These are phyloP conservation scores for Talaromyces rugulosus DNA, from an alignment of 2,329 filamentous ascomycete genomes.

Conservation along the genomic window DNA sequence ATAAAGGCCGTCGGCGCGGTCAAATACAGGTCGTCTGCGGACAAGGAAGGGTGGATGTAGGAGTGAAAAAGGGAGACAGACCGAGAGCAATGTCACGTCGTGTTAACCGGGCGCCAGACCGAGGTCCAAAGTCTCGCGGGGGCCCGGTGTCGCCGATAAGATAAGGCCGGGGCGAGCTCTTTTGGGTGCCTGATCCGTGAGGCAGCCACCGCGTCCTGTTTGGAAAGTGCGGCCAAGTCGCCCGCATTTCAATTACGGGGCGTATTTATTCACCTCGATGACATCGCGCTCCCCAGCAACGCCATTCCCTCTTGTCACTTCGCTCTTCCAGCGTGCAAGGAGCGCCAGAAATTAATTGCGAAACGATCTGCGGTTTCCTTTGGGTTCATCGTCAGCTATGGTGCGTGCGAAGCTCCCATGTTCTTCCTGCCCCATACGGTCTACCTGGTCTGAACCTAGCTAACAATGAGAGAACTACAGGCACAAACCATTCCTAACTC, in stretches of 20 bases:
- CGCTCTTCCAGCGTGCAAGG: slow-evolving; percentile 6
- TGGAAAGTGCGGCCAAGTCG: slow-evolving; percentile 13
- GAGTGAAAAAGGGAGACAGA: neutral
- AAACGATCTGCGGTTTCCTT: slow-evolving; percentile 1
- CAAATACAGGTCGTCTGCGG: neutral
- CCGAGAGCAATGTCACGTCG: neutral
- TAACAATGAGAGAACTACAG: slow-evolving; percentile 33
- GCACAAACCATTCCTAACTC: slow-evolving; percentile 79
- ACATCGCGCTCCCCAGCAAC: neutral
- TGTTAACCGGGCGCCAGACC: neutral
- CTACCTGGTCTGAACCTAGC: slow-evolving; percentile 9
- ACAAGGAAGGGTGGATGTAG: neutral
- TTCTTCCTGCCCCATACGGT: neutral
- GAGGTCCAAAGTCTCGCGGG: neutral
- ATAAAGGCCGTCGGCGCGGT: neutral
- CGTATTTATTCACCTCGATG: neutral
- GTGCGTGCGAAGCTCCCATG: slow-evolving; percentile 12
- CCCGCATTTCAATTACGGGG: slow-evolving; percentile 6
- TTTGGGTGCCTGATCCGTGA: slow-evolving; percentile 1
- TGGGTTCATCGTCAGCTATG: slow-evolving; percentile 6
- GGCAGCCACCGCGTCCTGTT: neutral
- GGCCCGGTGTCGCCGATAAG: slow-evolving; percentile 7
- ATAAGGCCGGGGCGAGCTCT: neutral
- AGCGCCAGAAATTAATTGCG: neutral
- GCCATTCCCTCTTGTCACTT: slow-evolving; percentile 7